These are phyloP conservation scores for Calonectria fujianensis DNA, from an alignment of 2,329 filamentous ascomycete species.

Conservation along the genomic window DNA sequence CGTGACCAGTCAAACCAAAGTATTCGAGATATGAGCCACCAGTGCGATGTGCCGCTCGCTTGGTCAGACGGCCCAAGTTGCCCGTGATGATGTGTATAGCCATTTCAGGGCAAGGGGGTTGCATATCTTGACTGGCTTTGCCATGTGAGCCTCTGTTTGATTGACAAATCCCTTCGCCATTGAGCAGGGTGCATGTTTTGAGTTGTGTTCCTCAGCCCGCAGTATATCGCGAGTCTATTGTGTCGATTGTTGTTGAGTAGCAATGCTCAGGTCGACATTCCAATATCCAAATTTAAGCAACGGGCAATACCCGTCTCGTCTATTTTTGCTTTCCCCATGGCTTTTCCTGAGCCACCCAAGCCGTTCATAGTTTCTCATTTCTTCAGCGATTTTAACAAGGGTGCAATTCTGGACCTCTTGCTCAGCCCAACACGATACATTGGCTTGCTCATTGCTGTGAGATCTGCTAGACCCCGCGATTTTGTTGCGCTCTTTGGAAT, in stretches of 20 bases:
- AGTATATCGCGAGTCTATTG: neutral
- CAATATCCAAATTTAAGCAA: neutral
- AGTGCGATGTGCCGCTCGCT: neutral
- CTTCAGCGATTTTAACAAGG: slow-evolving; percentile 69
- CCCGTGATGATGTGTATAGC: neutral
- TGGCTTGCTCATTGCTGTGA: slow-evolving; percentile 59
- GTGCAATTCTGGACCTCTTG: slow-evolving; percentile 70
- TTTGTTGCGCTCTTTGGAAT: slow-evolving; percentile 37
- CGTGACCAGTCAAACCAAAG: neutral
- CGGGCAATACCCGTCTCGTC: neutral
- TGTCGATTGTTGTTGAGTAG: neutral
- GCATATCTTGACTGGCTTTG: neutral
- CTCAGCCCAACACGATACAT: slow-evolving; percentile 71
- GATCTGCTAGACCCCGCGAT: slow-evolving; percentile 46
- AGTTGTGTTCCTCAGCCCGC: neutral
- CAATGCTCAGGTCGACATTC: neutral
- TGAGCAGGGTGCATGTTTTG: neutral
- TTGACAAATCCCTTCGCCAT: neutral
- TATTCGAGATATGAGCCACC: neutral
- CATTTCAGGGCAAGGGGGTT: neutral
- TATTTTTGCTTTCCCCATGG: neutral
- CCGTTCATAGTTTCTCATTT: slow-evolving; percentile 56
- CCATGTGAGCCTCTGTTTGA: too few relatives aligned
- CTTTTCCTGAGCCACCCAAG: neutral
- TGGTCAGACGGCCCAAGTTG: neutral